Evolutionary conservation across 108 stramenopile species (phyloP).

Genomic region (Nitzschia sp.): DNA sequence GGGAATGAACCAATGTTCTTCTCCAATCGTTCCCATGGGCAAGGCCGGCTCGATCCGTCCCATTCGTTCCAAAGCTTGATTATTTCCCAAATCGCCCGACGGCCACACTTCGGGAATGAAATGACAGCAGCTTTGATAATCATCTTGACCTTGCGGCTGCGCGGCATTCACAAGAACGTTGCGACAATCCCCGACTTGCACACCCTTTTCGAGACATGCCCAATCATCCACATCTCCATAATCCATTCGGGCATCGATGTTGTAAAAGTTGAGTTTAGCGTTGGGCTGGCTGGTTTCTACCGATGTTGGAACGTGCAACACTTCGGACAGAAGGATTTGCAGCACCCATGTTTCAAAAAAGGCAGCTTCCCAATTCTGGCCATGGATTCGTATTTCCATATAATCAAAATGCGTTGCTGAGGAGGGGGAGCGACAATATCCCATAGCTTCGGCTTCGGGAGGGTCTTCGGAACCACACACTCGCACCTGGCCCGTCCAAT

Average conservation of each 20-base stretch:
- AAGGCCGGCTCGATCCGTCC: not conserved
- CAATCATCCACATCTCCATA: not conserved
- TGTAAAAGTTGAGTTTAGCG: slow-evolving; percentile 29
- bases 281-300: slow-evolving; percentile 17
- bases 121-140: slow-evolving; percentile 34
- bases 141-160: not conserved
- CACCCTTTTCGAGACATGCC: not conserved
- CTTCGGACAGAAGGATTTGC: slow-evolving; percentile 38
- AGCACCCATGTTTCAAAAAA: slow-evolving; percentile 34
- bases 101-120: slow-evolving; percentile 27
- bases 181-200: not conserved
- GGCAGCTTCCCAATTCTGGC: slow-evolving; percentile 36
- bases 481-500: not conserved
- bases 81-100: slow-evolving; percentile 2
- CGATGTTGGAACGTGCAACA: slow-evolving; percentile 34
- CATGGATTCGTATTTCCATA: slow-evolving; percentile 25
- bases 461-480: slow-evolving; percentile 22
- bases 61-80: not conserved
- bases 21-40: not conserved
- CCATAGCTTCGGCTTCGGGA: slow-evolving; percentile 5
- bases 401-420: slow-evolving; percentile 16
- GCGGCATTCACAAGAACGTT: not conserved
- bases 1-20: slow-evolving; percentile 37
- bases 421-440: not conserved
- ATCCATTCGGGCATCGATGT: not conserved